These are phyloP conservation scores for Penicillium ucsense DNA, from an alignment of 495 filamentous ascomycete species.

Conservation along the genomic window DNA sequence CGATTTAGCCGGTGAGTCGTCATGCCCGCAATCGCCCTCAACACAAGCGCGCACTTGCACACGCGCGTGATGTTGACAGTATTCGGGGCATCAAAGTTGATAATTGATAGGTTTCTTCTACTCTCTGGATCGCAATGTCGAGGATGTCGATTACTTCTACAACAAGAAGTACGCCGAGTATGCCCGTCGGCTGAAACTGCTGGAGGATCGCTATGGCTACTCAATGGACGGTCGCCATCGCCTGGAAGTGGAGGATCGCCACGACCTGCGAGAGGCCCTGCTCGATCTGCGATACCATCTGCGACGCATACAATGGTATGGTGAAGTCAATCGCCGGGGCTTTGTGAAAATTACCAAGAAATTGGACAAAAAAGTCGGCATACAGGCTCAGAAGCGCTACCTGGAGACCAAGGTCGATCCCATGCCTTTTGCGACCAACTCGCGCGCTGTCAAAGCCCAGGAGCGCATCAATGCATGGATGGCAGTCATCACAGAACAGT, in stretches of 20 bases:
- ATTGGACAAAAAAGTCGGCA: constrained; percentile 78
- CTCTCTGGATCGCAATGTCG: constrained; percentile 88
- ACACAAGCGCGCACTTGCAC: no score
- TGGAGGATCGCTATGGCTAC: constrained; percentile 75
- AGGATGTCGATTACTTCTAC: constrained; percentile 90
- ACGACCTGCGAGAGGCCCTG: constrained; percentile 81
- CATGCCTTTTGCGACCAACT: constrained; percentile 72
- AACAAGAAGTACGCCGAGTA: constrained; percentile 86
- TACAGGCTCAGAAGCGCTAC: constrained; percentile 69
- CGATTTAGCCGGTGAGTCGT: constrained; percentile 62
- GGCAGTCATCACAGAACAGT: constrained; percentile 46
- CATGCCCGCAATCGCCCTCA: neutral
- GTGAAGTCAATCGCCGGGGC: constrained; percentile 87
- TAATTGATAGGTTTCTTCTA: constrained; percentile 73
- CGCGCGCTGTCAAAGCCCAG: constrained; percentile 52
- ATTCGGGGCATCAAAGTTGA: no score
- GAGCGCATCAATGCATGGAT: constrained; percentile 85
- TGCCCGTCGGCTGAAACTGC: constrained; percentile 67
- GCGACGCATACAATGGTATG: constrained; percentile 93
- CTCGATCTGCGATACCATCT: constrained; percentile 79
- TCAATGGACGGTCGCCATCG: constrained; percentile 37
- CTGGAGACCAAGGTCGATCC: constrained; percentile 80
- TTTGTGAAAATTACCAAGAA: constrained; percentile 99
- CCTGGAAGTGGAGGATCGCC: constrained; percentile 64
- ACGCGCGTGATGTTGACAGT: no score